phyloP scores from a whole-genome alignment of 139 green algal species.

The Edaphochlamys debaryana region DNA sequence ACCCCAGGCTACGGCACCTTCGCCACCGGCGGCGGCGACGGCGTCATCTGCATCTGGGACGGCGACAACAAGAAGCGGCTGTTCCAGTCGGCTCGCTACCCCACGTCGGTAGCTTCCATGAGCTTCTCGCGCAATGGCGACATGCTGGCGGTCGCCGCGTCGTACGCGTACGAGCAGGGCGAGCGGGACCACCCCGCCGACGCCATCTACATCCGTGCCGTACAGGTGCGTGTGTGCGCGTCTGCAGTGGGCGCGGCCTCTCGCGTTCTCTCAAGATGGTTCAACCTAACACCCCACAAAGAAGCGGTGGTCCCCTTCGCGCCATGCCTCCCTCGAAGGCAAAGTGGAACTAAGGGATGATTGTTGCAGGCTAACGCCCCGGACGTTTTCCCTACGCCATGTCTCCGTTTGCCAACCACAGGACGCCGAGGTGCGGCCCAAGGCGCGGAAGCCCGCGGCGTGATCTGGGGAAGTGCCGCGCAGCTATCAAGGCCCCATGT shows the following conservation, averaged over 20 bases:
- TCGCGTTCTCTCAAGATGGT: too few species aligned
- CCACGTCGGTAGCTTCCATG: slow-evolving; percentile 85
- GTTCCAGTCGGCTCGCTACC: slow-evolving; percentile 80
- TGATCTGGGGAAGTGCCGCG: too few species aligned
- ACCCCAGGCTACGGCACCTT: slow-evolving; percentile 86
- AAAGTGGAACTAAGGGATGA: too few species aligned
- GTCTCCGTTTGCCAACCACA: too few species aligned
- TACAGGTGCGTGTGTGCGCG: too few species aligned
- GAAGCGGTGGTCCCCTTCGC: too few species aligned
- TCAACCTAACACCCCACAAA: too few species aligned
- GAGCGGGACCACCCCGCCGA: slow-evolving; percentile 57
- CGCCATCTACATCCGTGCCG: slow-evolving; percentile 75
- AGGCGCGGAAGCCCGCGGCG: slow-evolving; percentile 26
- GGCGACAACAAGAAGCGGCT: slow-evolving; percentile 94
- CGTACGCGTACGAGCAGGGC: slow-evolving; percentile 84
- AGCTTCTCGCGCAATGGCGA: slow-evolving; percentile 80
- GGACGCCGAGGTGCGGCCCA: slow-evolving; percentile 69
- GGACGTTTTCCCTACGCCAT: too few species aligned
- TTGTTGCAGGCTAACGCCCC: too few species aligned
- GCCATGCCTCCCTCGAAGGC: too few species aligned
- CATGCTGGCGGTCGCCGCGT: slow-evolving; percentile 86
- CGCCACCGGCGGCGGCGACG: slow-evolving; percentile 91
- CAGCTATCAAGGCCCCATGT: too few species aligned
- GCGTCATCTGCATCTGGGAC: slow-evolving; percentile 93
- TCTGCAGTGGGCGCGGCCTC: too few species aligned